phyloP scores from a whole-genome alignment of 2,329 filamentous ascomycete genomes.

The Cryphonectria japonica region DNA sequence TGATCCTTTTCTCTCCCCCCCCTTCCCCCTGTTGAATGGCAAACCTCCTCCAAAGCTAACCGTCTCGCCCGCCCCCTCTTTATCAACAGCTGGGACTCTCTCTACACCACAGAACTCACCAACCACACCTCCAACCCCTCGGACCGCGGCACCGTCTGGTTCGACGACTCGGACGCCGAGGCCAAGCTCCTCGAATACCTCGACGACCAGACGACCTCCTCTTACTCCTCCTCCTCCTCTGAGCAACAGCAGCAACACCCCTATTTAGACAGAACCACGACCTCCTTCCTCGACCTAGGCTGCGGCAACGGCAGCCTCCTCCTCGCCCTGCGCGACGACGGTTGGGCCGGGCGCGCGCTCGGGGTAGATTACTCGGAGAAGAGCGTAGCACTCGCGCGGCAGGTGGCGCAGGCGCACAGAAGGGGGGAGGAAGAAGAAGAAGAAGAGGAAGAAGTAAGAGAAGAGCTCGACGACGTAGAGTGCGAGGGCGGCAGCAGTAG shows the following conservation, averaged over 20 bases:
- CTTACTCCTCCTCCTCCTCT: not conserved
- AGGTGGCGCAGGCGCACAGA: constrained; percentile 52
- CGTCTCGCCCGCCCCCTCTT: not conserved
- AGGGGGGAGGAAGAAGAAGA: constrained; percentile 28
- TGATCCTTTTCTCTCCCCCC: constrained; percentile 38
- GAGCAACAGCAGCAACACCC: not conserved
- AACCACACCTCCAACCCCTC: constrained; percentile 74
- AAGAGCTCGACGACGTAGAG: not conserved
- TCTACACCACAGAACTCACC: constrained; percentile 71
- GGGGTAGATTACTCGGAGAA: constrained; percentile 85
- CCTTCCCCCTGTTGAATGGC: constrained; percentile 14
- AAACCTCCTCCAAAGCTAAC: not conserved
- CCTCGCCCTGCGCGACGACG: constrained; percentile 71
- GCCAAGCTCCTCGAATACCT: constrained; percentile 76
- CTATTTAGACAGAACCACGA: constrained; percentile 38
- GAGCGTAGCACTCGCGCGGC: constrained; percentile 74
- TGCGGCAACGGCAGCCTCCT: constrained; percentile 93
- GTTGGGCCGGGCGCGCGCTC: constrained; percentile 71
- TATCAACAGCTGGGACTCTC: constrained; percentile 68
- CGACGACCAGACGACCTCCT: constrained; percentile 39
- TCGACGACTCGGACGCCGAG: constrained; percentile 89
- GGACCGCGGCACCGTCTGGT: constrained; percentile 93
- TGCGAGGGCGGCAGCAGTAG: too few relatives aligned
- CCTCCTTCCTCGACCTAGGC: constrained; percentile 80
- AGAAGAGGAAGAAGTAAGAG: constrained; percentile 36